Percentiles rank a stretch among this genome's conserved stretches.
phyloP scores from a whole-genome alignment of 495 filamentous ascomycete species.

The Paragyromitra xinjiangensis region DNA sequence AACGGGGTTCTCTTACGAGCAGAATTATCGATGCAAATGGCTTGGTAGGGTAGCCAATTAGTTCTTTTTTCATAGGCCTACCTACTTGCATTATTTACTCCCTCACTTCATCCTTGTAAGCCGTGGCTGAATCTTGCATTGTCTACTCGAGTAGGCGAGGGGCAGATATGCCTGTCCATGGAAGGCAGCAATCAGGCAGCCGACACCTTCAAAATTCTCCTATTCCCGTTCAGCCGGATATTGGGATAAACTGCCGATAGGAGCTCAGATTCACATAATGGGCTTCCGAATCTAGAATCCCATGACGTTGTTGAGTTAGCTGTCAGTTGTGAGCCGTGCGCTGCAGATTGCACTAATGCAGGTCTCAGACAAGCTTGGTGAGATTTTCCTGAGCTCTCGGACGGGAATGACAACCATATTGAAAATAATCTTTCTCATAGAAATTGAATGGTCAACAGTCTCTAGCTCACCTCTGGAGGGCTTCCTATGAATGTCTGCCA shows the following conservation, averaged over 20 bases:
- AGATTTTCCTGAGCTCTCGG: neutral
- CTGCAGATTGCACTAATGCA: constrained; percentile 39
- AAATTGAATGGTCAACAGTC: neutral
- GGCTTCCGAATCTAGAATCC: constrained; percentile 22
- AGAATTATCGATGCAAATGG: neutral
- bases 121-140: constrained; percentile 6
- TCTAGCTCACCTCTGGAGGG: neutral
- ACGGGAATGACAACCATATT: neutral
- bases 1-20: neutral
- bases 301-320: constrained; percentile 15
- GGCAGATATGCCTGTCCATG: neutral
- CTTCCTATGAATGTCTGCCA: neutral
- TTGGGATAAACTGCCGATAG: constrained; percentile 20
- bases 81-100: neutral
- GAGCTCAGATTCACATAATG: neutral
- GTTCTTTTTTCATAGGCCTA: neutral
- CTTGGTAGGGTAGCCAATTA: neutral
- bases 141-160: neutral
- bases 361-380: constrained; percentile 18
- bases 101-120: neutral
- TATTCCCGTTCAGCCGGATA: neutral
- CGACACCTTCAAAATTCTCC: neutral
- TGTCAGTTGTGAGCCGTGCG: constrained; percentile 11
- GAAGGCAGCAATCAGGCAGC: neutral
- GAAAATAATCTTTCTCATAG: neutral